Evolutionary conservation across 352 stramenopile genomes (phyloP).

Genomic region (Plasmopara muralis): DNA sequence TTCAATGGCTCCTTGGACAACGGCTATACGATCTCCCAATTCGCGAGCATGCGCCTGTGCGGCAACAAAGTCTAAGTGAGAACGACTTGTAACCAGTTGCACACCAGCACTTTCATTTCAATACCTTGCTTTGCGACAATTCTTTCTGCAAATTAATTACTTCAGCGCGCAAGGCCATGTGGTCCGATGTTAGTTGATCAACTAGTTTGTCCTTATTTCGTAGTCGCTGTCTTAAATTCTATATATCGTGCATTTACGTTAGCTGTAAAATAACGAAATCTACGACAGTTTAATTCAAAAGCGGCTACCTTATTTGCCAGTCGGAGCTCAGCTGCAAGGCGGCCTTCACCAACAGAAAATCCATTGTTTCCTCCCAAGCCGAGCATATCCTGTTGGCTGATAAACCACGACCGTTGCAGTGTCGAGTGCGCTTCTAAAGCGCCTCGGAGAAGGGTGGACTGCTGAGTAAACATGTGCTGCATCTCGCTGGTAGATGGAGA

Average conservation of each 20-base stretch:
- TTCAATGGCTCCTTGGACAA: constrained; percentile 4
- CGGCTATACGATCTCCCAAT: constrained; percentile 24
- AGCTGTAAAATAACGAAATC: neutral
- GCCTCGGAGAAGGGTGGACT: constrained; percentile 59
- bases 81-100: neutral
- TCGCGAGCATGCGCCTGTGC: constrained; percentile 29
- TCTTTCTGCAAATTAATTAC: constrained; percentile 57
- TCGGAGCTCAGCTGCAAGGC: constrained; percentile 69
- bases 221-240: constrained; percentile 75
- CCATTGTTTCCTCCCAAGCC: constrained; percentile 38
- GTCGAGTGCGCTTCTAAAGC: constrained; percentile 69
- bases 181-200: constrained; percentile 72
- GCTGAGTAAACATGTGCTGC: constrained; percentile 86
- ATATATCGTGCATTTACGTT: constrained; percentile 5
- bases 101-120: neutral
- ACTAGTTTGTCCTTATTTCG: constrained; percentile 81
- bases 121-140: constrained; percentile 54
- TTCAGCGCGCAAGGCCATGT: constrained; percentile 47
- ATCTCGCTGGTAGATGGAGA: constrained; percentile 82
- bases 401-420: constrained; percentile 68
- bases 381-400: constrained; percentile 69
- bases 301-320: constrained; percentile 73
- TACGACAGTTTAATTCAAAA: neutral
- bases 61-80: constrained; percentile 3
- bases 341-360: constrained; percentile 77